Evolutionary conservation across 2,329 filamentous ascomycete species (phyloP).

Genomic region (Plectosphaerella sp.): DNA sequence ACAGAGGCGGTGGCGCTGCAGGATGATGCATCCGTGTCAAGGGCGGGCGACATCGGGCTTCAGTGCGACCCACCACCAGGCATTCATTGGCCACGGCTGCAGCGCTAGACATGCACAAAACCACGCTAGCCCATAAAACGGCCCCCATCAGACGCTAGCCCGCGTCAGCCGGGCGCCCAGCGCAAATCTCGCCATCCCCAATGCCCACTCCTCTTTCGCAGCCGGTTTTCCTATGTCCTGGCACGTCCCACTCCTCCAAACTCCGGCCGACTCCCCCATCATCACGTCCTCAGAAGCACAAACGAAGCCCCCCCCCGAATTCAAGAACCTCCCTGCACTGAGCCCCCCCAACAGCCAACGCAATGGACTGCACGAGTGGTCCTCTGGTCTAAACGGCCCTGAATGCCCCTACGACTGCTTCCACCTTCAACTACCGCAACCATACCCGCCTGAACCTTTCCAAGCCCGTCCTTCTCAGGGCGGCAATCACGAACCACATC

Average conservation of each 20-base stretch:
- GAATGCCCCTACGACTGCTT: neutral
- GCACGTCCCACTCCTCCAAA: neutral
- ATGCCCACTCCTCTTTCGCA: neutral
- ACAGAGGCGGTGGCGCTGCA: neutral
- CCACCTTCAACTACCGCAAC: neutral
- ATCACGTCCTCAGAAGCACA: slow-evolving; percentile 11
- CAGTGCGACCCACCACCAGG: neutral
- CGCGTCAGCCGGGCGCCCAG: neutral
- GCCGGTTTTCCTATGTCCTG: slow-evolving; percentile 2
- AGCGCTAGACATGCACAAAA: neutral
- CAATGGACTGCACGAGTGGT: slow-evolving; percentile 12
- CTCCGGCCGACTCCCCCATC: slow-evolving; percentile 7
- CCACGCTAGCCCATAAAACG: neutral
- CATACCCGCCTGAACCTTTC: neutral
- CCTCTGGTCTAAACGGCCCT: slow-evolving; percentile 10
- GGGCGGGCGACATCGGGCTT: neutral
- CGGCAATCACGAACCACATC: neutral
- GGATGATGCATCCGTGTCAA: neutral
- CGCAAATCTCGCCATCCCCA: neutral
- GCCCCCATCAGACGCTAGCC: neutral
- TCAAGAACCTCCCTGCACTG: neutral
- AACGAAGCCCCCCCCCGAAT: slow-evolving; percentile 4
- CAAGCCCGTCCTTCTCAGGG: slow-evolving; percentile 1
- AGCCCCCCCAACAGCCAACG: neutral
- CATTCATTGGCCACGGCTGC: neutral